These are phyloP conservation scores for Thraustotheca clavata DNA, from an alignment of 352 stramenopile genomes.

Conservation along the genomic window DNA sequence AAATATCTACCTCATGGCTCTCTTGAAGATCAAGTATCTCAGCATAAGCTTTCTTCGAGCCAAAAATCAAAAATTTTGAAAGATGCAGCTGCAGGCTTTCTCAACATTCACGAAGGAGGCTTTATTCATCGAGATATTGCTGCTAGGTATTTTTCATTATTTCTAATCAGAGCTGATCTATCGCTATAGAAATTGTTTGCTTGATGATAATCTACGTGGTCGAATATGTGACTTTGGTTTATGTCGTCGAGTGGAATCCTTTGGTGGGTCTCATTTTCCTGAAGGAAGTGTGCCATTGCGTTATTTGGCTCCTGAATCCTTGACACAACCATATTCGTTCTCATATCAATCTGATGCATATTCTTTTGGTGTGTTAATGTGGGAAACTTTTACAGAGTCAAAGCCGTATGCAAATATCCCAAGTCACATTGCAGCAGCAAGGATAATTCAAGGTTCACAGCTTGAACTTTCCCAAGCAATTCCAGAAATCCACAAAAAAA, in stretches of 20 bases:
- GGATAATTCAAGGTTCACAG: conserved; percentile 49
- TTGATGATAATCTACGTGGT: conserved; percentile 47
- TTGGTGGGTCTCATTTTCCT: conserved; percentile 48
- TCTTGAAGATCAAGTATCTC: conserved; percentile 57
- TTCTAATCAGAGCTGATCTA: neutral
- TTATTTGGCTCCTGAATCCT: conserved; percentile 78
- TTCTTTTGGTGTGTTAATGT: conserved; percentile 82
- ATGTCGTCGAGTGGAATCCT: conserved; percentile 50
- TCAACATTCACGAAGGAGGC: conserved; percentile 81
- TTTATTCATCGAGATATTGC: conserved; percentile 79
- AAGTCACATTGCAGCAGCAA: conserved; percentile 51
- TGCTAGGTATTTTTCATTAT: conserved; percentile 25
- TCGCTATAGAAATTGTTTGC: conserved; percentile 43
- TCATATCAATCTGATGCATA: conserved; percentile 72
- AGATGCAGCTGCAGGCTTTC: conserved; percentile 54
- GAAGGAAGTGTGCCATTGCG: conserved; percentile 60
- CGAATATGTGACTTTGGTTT: conserved; percentile 78
- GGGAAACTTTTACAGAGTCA: conserved; percentile 56
- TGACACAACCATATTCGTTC: conserved; percentile 62
- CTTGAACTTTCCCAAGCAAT: conserved; percentile 38
- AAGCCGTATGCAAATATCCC: conserved; percentile 47
- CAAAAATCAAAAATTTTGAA: conserved; percentile 60
- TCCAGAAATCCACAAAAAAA: conserved; percentile 34
- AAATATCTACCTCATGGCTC: conserved; percentile 66
- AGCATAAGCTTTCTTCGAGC: conserved; percentile 27